Evolutionary conservation across 441 rosid species (phyloP).

Genomic region (Erodium moschatum): DNA sequence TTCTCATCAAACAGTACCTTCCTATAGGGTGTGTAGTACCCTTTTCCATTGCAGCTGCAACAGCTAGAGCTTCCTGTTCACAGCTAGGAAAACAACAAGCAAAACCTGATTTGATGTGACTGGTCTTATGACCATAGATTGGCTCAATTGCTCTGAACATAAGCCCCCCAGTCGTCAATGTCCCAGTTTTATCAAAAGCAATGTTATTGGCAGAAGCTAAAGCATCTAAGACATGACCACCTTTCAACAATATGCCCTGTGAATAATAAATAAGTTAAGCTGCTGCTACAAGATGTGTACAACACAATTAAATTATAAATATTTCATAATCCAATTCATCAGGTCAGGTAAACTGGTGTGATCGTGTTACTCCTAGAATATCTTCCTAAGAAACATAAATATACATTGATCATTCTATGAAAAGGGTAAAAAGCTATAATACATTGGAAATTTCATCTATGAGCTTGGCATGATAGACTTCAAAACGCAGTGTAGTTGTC

Average conservation of each 20-base stretch:
- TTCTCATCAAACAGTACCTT: conserved; percentile 33
- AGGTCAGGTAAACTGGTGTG: not conserved
- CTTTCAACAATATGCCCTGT: conserved; percentile 85
- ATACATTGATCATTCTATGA: not conserved
- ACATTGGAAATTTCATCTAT: not conserved
- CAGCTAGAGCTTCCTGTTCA: conserved; percentile 88
- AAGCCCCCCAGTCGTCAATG: conserved; percentile 85
- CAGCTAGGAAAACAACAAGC: conserved; percentile 67
- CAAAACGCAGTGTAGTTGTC: not conserved
- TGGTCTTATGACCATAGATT: conserved; percentile 53
- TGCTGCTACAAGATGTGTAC: conserved; percentile 7
- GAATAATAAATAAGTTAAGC: conserved; percentile 7
- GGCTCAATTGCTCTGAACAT: conserved; percentile 83
- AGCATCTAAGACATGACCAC: conserved; percentile 81
- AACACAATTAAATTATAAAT: not conserved
- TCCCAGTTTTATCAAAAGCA: conserved; percentile 95
- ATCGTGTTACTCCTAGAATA: not conserved
- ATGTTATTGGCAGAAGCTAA: conserved; percentile 69
- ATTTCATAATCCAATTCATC: not conserved
- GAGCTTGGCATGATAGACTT: not conserved
- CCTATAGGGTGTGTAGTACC: conserved; percentile 95
- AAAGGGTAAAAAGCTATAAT: not conserved
- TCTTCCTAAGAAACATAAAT: conserved; percentile 6
- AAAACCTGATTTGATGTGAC: conserved; percentile 23
- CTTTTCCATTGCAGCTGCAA: conserved; percentile 94